A percentile compares a stretch with the other conserved stretches of the same genome.
These are phyloP conservation scores for Fistulifera solaris DNA, from an alignment of 108 stramenopile species.

Conservation along the genomic window DNA sequence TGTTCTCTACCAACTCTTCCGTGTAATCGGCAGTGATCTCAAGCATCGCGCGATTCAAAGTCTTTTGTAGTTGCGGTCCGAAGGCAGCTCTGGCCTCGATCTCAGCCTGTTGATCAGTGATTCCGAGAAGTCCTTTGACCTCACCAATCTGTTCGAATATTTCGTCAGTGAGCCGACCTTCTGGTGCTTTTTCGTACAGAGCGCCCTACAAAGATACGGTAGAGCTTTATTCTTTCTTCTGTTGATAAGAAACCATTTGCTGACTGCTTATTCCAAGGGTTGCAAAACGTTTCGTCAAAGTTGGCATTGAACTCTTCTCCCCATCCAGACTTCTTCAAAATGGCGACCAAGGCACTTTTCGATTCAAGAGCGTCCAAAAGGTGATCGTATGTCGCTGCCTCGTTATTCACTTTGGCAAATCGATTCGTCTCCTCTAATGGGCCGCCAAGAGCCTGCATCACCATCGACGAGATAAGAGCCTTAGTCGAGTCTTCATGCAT, in stretches of 20 bases:
- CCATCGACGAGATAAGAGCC: slow-evolving; percentile 50
- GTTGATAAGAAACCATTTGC: slow-evolving; percentile 58
- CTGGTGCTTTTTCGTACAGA: slow-evolving; percentile 37
- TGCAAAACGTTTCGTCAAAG: slow-evolving; percentile 62
- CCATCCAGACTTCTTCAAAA: slow-evolving; percentile 64
- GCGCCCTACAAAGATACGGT: slow-evolving; percentile 58
- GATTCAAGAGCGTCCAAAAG: slow-evolving; percentile 63
- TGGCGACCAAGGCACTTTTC: slow-evolving; percentile 48
- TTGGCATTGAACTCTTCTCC: slow-evolving; percentile 37
- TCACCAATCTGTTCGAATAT: slow-evolving; percentile 31
- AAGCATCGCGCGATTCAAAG: slow-evolving; percentile 33
- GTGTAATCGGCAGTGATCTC: slow-evolving; percentile 74
- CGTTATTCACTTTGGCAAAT: slow-evolving; percentile 73
- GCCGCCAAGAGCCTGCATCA: slow-evolving; percentile 67
- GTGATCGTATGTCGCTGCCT: slow-evolving; percentile 60
- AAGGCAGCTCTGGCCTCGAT: slow-evolving; percentile 44
- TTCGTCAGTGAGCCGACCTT: slow-evolving; percentile 59
- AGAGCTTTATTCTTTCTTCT: slow-evolving; percentile 59
- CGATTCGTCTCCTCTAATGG: slow-evolving; percentile 57
- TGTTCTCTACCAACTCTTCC: slow-evolving; percentile 87
- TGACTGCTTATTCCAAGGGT: slow-evolving; percentile 54
- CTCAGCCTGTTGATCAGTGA: slow-evolving; percentile 58
- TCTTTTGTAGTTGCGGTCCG: slow-evolving; percentile 66
- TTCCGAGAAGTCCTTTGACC: slow-evolving; percentile 56
- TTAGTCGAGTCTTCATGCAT: slow-evolving; percentile 43